These are phyloP conservation scores for Didymella lethalis DNA, from an alignment of 2,329 filamentous ascomycete genomes.

Conservation along the genomic window DNA sequence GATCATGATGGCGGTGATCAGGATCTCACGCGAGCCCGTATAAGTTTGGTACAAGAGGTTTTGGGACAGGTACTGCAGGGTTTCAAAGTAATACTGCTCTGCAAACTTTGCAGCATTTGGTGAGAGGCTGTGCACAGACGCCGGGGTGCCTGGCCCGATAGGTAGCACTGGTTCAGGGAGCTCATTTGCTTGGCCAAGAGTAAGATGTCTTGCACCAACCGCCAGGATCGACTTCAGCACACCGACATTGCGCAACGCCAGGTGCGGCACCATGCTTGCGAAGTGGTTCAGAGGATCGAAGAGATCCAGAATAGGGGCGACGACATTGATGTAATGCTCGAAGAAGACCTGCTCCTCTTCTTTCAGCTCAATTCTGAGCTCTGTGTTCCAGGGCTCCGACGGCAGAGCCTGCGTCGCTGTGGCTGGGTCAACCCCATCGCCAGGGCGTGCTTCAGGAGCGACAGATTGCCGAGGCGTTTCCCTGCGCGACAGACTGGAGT, in stretches of 20 bases:
- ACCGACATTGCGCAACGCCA: conserved; percentile 62
- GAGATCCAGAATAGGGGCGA: conserved; percentile 54
- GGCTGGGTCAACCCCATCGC: conserved; percentile 11
- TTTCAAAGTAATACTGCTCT: conserved; percentile 67
- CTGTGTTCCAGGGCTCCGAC: conserved; percentile 37
- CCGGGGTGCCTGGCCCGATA: conserved; percentile 31
- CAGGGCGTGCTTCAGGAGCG: conserved; percentile 38
- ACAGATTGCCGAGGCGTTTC: conserved; percentile 37
- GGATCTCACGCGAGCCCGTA: conserved; percentile 63
- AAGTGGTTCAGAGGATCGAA: conserved; percentile 54
- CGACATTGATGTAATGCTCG: conserved; percentile 49
- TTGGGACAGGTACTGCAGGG: conserved; percentile 66
- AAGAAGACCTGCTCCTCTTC: conserved; percentile 51
- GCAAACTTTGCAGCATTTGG: conserved; percentile 46
- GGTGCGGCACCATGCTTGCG: conserved; percentile 41
- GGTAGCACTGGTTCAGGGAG: conserved; percentile 36
- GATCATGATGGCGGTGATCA: conserved; percentile 66
- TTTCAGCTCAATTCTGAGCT: conserved; percentile 37
- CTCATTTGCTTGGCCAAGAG: conserved; percentile 47
- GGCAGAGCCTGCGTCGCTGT: conserved; percentile 16
- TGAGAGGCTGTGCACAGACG: conserved; percentile 24
- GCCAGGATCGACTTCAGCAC: conserved; percentile 66
- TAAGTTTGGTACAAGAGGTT: conserved; percentile 67
- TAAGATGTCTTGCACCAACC: conserved; percentile 61
- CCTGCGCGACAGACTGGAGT: conserved; percentile 54